These are phyloP conservation scores for Corrigiola litoralis DNA, from an alignment of 179 eudicot genomes.

Conservation along the genomic window DNA sequence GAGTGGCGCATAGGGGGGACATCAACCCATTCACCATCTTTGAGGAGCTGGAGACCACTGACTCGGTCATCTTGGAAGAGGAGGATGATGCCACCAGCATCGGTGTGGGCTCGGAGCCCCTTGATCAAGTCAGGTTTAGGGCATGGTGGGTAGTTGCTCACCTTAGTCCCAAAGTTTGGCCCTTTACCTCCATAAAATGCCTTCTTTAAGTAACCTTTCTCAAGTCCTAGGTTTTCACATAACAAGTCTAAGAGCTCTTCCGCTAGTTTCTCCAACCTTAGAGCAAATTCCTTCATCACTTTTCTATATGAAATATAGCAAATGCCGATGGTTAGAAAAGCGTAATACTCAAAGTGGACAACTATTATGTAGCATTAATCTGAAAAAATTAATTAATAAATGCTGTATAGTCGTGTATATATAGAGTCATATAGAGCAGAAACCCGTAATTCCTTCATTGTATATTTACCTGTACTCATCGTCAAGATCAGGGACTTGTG, in stretches of 20 bases:
- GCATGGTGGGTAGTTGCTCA: slow-evolving; percentile 49
- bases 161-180: slow-evolving; percentile 44
- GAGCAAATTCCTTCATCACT: slow-evolving; percentile 41
- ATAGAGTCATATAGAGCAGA: too few species aligned
- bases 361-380: too few species aligned
- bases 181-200: slow-evolving; percentile 34
- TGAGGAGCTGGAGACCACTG: slow-evolving; percentile 48
- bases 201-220: slow-evolving; percentile 46
- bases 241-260: slow-evolving; percentile 40
- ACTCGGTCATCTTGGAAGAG: slow-evolving; percentile 47
- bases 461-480: slow-evolving; percentile 30
- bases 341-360: too few species aligned
- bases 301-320: slow-evolving; percentile 17
- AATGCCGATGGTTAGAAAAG: too few species aligned
- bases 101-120: slow-evolving; percentile 53
- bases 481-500: slow-evolving; percentile 36
- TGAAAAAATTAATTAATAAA: too few species aligned
- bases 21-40: slow-evolving; percentile 43
- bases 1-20: slow-evolving; percentile 54
- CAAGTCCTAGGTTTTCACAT: slow-evolving; percentile 46
- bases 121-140: slow-evolving; percentile 47
- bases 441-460: background rate
- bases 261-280: slow-evolving; percentile 44
- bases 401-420: too few species aligned
- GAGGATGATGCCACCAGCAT: slow-evolving; percentile 51